Conservation (phyloP, 129 eudicot genomes). For the Arctium lappa region DNA sequence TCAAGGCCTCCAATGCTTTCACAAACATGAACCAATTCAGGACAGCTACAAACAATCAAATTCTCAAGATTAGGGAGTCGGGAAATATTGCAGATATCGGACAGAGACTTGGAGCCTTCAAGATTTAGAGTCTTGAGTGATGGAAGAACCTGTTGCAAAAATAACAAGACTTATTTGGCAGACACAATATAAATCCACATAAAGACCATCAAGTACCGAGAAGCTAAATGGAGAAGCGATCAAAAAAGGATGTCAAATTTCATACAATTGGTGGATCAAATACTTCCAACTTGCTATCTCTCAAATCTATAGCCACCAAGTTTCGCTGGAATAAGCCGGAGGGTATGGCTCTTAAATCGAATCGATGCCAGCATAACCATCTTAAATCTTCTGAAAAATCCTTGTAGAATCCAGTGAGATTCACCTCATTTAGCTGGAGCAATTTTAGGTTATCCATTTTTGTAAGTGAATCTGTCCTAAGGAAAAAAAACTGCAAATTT, state of each 20-base stretch:
- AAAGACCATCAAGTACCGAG: neutral
- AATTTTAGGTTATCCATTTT: conserved; percentile 27
- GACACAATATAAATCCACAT: neutral
- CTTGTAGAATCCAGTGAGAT: conserved; percentile 14
- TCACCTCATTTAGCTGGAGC: conserved; percentile 22
- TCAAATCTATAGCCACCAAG: conserved; percentile 32
- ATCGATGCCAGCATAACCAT: conserved; percentile 35
- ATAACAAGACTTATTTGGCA: neutral
- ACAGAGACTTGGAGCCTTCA: neutral
- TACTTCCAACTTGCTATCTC: conserved; percentile 8
- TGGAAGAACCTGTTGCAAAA: conserved; percentile 24
- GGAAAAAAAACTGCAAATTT: neutral
- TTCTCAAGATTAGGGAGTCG: conserved; percentile 25
- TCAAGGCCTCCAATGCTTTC: conserved; percentile 22
- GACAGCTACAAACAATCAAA: conserved; percentile 18
- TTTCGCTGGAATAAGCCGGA: conserved; percentile 2
- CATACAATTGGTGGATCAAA: conserved; percentile 20
- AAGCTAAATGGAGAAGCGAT: neutral
- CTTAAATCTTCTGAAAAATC: conserved; percentile 21
- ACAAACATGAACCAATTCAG: neutral
- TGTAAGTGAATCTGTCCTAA: conserved; percentile 16
- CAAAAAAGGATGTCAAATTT: neutral
- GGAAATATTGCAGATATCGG: neutral
- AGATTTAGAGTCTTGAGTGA: conserved; percentile 30
- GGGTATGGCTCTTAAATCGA: neutral